Base-by-base conservation (phyloP, 352 stramenopile species). In the Phytophthora europaea region DNA sequence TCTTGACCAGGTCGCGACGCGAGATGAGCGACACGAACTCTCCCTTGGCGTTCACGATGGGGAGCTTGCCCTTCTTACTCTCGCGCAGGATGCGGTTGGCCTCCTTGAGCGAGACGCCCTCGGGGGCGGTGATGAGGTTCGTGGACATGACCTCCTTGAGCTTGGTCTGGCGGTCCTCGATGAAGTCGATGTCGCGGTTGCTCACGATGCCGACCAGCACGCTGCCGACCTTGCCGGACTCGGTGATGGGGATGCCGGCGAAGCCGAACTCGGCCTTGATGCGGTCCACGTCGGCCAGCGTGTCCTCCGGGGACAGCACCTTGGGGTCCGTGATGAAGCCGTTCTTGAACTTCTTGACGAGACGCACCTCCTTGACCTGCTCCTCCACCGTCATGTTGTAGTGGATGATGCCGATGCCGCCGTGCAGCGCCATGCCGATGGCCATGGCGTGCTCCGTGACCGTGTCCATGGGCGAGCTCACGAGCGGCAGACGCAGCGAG, bases 321-420 rank as follows among this genome's bases (percentile, higher is more conserved):
- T 99, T 96, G 48, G 98, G 98, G 85, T 99, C 97, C 31, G 96
- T 98, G 83, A 99, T 99, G 87, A 99, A 99, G 45, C 98, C 98
- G 82, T 99, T 99, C 88, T 99, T 99, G 87, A 99, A 99, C 72
- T 98, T 98, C 88, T 99, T 99, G 33, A 99, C 98, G 22, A 96
- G 82, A 36, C 80, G 79, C 80, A 98, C 94, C 73, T 97, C 91
- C 73, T 96, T 95, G 26, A 93, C 98, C 85, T 99, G 98, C 67
- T 99, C 97, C 69, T 99, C 94, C 31, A 99, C 80, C 31, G 89
- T 98, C 89, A 99, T 99, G 93, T 99, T 99, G 84, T 99, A 99
- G 87, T 99, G 98, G 75, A 99, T 99, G 74, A 99, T 99, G 34
- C 98, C 98, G 68, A 99, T 99, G 38, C 97, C 96, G 47, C 98